Conservation (phyloP, 1,139 yeast species). For the Yamadazyma sp. region DNA sequence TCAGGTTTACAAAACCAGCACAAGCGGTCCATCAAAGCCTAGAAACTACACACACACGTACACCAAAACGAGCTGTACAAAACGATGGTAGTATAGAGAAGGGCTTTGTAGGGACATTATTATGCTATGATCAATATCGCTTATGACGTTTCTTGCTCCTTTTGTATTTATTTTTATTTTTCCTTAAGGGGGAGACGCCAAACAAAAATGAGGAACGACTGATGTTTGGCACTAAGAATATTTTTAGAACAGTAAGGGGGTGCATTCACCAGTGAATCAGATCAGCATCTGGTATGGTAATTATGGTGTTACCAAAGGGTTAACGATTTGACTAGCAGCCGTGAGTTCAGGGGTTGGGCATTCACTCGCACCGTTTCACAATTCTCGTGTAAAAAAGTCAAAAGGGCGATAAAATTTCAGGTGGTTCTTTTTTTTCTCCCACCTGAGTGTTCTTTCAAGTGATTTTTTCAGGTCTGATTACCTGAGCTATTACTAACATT, state of each 20-base stretch:
- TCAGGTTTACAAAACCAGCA: too few species aligned
- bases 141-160: not conserved
- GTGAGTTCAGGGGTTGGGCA: too few species aligned
- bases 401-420: slow-evolving; percentile 3
- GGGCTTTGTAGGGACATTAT: too few species aligned
- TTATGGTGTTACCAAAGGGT: too few species aligned
- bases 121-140: too few species aligned
- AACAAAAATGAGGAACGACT: not conserved
- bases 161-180: slow-evolving; percentile 2
- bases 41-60: too few species aligned
- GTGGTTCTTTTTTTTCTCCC: slow-evolving; percentile 1
- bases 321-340: too few species aligned
- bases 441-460: not conserved
- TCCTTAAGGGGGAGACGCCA: slow-evolving; percentile 3
- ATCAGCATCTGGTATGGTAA: too few species aligned
- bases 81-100: too few species aligned
- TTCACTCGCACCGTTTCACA: slow-evolving; percentile 2
- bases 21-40: too few species aligned
- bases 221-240: not conserved
- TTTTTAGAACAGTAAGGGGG: not conserved
- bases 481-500: not conserved
- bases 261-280: not conserved
- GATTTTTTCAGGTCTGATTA: not conserved
- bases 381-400: slow-evolving; percentile 1
- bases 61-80: too few species aligned